Base-by-base conservation (phyloP, 1,284 basidiomycete species). In the Microbotryum scabiosae region DNA sequence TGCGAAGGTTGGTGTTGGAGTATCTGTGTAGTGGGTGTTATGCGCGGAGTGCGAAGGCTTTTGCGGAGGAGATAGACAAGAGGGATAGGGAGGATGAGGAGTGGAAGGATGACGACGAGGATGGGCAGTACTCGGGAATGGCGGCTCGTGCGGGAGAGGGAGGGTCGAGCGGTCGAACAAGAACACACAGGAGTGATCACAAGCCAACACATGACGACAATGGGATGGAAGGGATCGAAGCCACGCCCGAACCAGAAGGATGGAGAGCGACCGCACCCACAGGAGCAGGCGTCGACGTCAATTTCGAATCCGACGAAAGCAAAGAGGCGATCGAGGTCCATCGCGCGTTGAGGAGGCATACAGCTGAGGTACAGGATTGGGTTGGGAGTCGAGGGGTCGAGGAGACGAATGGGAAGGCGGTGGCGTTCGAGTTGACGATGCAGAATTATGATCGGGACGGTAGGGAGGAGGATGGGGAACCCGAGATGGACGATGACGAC, bases 21-120 rank as follows among this genome's bases (percentile, higher is more conserved):
- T 92, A 90, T 70, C 80, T 92, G 4, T 80, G 82, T 60, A 86
- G 89, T 70, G 80, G 82, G 50, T 85, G 85, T 62, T 88, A 85
- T 73, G 81, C 82, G 41, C 78, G 79, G 45, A 86, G 87, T 0
- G 87, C 87, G 6, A 77, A 79, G 43, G 84, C 85, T 0, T 89
- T 91, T 68, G 80, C 82, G 10, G 76, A 78, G 54, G 86, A 89
- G 59, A 84, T 83, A 62, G 76, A 79, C 9, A 36, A 49, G 14
- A 49, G 43, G 2, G 25, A 36, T 21, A 41, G 51, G 21, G 47
- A 44, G 45, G 44, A 23, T 2, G n/a, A 45, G 3, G 5, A 5
- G 25, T 18, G 53, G 36, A 41, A 41, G 12, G 36, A 41, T 10
- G 36, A 41, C 28, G 23, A 46, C 7, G 26, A 49, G 18, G 3